Percentiles rank a stretch among this genome's conserved stretches.
phyloP scores from a whole-genome alignment of 495 filamentous ascomycete species.

The Neurospora sp. region DNA sequence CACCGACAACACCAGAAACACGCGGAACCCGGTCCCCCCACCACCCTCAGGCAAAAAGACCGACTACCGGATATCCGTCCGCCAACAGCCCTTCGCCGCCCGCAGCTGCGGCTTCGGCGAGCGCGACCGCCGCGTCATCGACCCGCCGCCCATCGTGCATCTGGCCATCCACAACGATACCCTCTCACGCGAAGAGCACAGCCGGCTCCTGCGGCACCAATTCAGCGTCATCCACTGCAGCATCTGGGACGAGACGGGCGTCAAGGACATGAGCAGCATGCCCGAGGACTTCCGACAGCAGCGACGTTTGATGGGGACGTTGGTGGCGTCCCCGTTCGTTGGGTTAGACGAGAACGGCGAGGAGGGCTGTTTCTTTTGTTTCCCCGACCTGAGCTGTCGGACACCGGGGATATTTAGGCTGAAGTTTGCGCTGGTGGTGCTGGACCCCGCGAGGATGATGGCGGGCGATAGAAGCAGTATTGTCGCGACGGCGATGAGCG shows the following conservation, averaged over 20 bases:
- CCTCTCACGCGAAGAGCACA: conserved; percentile 41
- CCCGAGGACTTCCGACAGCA: conserved; percentile 48
- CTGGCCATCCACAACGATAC: conserved; percentile 61
- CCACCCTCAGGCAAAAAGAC: conserved; percentile 4
- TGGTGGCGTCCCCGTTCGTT: conserved; percentile 66
- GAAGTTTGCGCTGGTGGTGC: conserved; percentile 77
- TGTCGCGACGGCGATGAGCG: conserved; percentile 58
- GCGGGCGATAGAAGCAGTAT: conserved; percentile 50
- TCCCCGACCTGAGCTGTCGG: conserved; percentile 86
- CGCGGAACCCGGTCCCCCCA: conserved; percentile 15
- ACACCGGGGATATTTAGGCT: conserved; percentile 76
- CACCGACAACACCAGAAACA: conserved; percentile 19
- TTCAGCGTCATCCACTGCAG: conserved; percentile 81
- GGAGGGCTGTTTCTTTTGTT: conserved; percentile 85
- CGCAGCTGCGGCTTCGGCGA: conserved; percentile 92
- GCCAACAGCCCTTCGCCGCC: conserved; percentile 85
- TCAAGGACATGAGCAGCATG: conserved; percentile 51
- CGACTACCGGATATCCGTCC: conserved; percentile 51
- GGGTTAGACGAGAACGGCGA: conserved; percentile 53
- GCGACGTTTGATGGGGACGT: conserved; percentile 66
- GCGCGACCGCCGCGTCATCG: conserved; percentile 83
- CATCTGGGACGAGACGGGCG: conserved; percentile 52
- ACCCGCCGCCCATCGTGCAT: conserved; percentile 91
- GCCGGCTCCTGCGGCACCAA: conserved; percentile 55
- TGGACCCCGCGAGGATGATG: conserved; percentile 42